Conservation (phyloP, 331 rosid species). For the Acacia concinna region DNA sequence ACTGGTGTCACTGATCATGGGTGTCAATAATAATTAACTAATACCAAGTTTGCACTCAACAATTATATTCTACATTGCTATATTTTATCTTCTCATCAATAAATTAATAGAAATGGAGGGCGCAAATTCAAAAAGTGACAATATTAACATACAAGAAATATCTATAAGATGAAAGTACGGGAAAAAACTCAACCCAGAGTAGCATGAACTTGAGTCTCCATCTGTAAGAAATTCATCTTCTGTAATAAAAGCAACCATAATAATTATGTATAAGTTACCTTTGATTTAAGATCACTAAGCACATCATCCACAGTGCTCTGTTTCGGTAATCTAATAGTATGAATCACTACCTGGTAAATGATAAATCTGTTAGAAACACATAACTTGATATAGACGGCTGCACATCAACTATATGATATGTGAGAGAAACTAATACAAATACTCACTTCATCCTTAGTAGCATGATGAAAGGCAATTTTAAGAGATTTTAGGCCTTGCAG, state of each 20-base stretch:
- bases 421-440: background rate
- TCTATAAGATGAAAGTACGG: background rate
- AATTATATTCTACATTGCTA: background rate
- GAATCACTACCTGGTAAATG: conserved; percentile 66
- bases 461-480: conserved; percentile 88
- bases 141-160: background rate
- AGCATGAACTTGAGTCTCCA: background rate
- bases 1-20: background rate
- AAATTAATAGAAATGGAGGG: background rate
- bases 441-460: conserved; percentile 86
- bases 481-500: conserved; percentile 79
- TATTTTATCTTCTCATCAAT: background rate
- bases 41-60: background rate
- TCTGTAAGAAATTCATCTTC: background rate
- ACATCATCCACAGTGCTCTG: conserved; percentile 89
- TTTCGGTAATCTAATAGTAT: conserved; percentile 81
- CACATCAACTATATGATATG: background rate
- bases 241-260: background rate
- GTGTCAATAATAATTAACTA: background rate
- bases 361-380: conserved; percentile 27
- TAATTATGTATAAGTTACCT: conserved; percentile 46
- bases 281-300: conserved; percentile 68
- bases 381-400: background rate
- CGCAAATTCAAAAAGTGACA: background rate
- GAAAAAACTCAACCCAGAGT: background rate